Evolutionary conservation across 176 grass and related monocot species (phyloP).

Genomic region (Aechmea fasciata): DNA sequence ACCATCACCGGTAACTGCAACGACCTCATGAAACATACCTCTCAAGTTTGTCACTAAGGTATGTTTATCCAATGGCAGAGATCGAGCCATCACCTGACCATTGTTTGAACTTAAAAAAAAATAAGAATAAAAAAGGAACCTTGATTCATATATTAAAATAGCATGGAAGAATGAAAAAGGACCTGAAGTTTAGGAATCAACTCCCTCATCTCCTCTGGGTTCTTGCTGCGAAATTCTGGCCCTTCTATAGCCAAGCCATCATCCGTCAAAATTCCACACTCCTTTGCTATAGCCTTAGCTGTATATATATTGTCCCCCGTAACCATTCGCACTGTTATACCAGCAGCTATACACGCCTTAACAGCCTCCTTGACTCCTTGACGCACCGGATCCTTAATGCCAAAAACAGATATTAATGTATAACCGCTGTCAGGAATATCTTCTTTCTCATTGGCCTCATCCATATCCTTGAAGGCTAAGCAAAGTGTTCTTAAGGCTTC

Average conservation of each 20-base stretch:
- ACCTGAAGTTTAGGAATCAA: conserved; percentile 85
- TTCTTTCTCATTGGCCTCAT: conserved; percentile 28
- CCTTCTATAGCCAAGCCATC: conserved; percentile 84
- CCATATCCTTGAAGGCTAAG: conserved; percentile 70
- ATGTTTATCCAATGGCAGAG: conserved; percentile 89
- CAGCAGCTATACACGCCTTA: conserved; percentile 56
- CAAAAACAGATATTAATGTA: conserved; percentile 75
- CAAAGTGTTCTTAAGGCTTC: conserved; percentile 86
- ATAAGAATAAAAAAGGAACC: conserved; percentile 5
- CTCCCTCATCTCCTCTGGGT: conserved; percentile 57
- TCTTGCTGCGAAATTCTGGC: conserved; percentile 60
- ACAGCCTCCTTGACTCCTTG: conserved; percentile 87
- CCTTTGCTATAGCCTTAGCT: conserved; percentile 94
- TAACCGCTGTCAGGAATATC: conserved; percentile 59
- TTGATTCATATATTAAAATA: conserved; percentile 1
- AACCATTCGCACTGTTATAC: conserved; percentile 88
- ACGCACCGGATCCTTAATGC: conserved; percentile 91
- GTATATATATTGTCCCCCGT: conserved; percentile 97
- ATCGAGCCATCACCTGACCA: conserved; percentile 90
- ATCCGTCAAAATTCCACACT: conserved; percentile 81
- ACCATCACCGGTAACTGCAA: conserved; percentile 93
- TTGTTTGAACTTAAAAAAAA: conserved; percentile 2
- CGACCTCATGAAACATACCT: conserved; percentile 69
- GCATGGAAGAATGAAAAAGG: conserved; percentile 1
- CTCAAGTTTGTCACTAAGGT: conserved; percentile 78